Percentiles rank a stretch among this genome's conserved stretches.
Conservation (phyloP, 352 stramenopile genomes). For the Pythium brassicae region DNA sequence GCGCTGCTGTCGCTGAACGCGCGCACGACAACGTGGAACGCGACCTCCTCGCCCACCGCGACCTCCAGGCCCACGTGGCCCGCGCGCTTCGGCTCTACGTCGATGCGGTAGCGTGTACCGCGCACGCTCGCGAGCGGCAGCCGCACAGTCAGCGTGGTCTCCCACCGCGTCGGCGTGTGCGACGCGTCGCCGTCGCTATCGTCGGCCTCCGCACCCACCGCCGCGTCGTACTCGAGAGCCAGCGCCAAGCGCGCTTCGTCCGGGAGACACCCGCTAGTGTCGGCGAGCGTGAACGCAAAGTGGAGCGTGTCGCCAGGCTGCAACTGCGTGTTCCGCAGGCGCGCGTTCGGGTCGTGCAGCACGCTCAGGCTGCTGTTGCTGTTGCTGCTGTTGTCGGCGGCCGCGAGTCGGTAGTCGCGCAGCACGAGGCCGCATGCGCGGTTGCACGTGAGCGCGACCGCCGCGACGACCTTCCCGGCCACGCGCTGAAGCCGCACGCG, state of each 20-base stretch:
- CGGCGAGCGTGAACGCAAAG: constrained; percentile 30
- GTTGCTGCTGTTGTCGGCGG: not conserved
- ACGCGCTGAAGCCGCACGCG: constrained; percentile 35
- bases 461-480: constrained; percentile 20
- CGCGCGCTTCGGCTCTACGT: constrained; percentile 27
- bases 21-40: constrained; percentile 40
- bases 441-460: constrained; percentile 40
- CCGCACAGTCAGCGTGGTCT: constrained; percentile 20
- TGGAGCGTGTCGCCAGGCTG: constrained; percentile 30
- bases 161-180: not conserved
- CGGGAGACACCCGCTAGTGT: not conserved
- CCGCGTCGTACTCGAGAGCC: constrained; percentile 9
- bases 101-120: constrained; percentile 34
- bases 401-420: constrained; percentile 27
- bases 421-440: constrained; percentile 19
- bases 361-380: constrained; percentile 8
- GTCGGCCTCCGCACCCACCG: not conserved
- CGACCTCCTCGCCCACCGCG: constrained; percentile 34
- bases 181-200: not conserved
- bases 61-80: constrained; percentile 8
- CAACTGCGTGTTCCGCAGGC: constrained; percentile 22
- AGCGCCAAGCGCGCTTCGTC: constrained; percentile 7
- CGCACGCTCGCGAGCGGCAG: constrained; percentile 22
- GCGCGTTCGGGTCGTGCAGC: constrained; percentile 33
- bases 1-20: constrained; percentile 11